Conservation (phyloP, 1,139 yeast genomes). For the Blastobotrys aristatus region DNA sequence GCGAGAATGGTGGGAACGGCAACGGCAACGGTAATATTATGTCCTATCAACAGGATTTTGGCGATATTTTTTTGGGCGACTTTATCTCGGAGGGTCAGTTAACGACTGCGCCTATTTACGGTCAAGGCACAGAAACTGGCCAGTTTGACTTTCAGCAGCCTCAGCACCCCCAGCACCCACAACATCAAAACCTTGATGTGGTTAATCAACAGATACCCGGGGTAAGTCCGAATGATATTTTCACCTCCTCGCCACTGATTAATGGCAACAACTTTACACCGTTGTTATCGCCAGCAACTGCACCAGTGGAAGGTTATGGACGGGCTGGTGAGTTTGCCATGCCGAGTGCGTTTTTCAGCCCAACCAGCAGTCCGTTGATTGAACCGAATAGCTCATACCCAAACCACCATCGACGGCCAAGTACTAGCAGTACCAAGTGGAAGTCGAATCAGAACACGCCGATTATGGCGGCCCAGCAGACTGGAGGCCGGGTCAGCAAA, state of each 20-base stretch:
- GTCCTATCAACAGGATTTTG: background rate
- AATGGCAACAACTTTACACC: conserved; percentile 50
- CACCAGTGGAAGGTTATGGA: conserved; percentile 45
- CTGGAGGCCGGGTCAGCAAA: conserved; percentile 7
- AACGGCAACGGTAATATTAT: background rate
- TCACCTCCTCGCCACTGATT: conserved; percentile 24
- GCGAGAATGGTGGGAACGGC: background rate
- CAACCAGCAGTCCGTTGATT: conserved; percentile 25
- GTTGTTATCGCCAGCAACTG: conserved; percentile 66
- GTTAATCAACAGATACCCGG: background rate
- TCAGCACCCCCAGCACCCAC: conserved; percentile 9
- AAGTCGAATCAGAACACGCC: conserved; percentile 5
- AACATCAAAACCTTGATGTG: conserved; percentile 2
- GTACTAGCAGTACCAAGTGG: conserved; percentile 1
- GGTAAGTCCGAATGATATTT: conserved; percentile 25
- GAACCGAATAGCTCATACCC: conserved; percentile 11
- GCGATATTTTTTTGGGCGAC: conserved; percentile 4
- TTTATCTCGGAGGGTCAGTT: background rate
- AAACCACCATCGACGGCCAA: conserved; percentile 4
- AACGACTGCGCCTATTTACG: background rate
- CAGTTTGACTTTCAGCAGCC: background rate
- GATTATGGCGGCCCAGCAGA: conserved; percentile 7
- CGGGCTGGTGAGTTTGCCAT: conserved; percentile 26
- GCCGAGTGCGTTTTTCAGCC: conserved; percentile 39
- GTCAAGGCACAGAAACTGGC: background rate